Evolutionary conservation across 2,329 filamentous ascomycete species (phyloP), one percentile per base, ranked within the genome.

Genomic region (Onygenales sp.): DNA sequence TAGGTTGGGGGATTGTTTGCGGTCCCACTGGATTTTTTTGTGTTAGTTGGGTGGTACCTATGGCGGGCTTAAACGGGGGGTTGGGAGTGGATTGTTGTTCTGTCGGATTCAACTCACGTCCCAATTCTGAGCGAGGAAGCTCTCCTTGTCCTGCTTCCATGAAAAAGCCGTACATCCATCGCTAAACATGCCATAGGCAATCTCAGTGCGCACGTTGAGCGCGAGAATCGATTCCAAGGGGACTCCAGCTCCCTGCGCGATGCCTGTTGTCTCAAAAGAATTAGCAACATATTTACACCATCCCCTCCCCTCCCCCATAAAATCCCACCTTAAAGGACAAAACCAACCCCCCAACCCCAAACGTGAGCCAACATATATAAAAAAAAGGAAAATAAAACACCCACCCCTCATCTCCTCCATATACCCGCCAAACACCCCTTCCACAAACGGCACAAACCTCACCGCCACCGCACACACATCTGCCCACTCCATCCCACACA

Each of bases 121-220:
- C 79, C 79, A 82, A 54, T 81, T 81, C 66, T 81, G 78, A 8
- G 70, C 76, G 9, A 80, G 63, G 59, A 72, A 78, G 42, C 69
- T 63, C 7, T 57, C 54, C 1, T 58, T 57, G 1, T 57, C 52
- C 1, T 67, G 72, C 35, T 70, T 77, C 78, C 78, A 82, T 7
- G 72, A 72, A 8, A 83, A 60, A 14, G 76, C 72, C 3, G 80
- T 82, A 59, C 80, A 83, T 8, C 80, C 80, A 61, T 83, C 80
- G 43, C 68, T 76, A 57, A 80, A 79, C 54, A 77, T 63, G 0
- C 80, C 80, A 57, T 80, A 79, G 0, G 78, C 75, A 49, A 83
- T 81, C 61, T 83, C 80, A 0, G 79, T 83, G 10, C 80, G 74
- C 27, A 81, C 78, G 57, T 83, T 83, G 51, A 83, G 64, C 0